Evolutionary conservation across 139 green algal genomes (phyloP), one percentile per base, ranked within the genome.

Genomic region (Chlorella sp.): DNA sequence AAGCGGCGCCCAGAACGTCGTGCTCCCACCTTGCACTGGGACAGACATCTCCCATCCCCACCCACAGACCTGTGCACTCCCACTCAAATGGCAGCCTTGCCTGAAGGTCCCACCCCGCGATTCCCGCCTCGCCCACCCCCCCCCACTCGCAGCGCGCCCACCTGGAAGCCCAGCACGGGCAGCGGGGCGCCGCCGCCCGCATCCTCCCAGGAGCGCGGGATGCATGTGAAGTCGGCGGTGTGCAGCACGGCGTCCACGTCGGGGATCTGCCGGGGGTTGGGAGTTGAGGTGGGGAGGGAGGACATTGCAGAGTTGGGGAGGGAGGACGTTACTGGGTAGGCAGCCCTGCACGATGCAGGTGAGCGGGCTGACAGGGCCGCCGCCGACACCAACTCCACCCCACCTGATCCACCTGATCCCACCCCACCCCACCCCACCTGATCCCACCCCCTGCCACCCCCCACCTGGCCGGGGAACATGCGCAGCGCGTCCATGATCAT

Each of bases 161-260:
- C n/a, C 67, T 43, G 76, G 34, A 73, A 60, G 43, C 72, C 72
- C 43, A 78, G 40, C 7, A 78, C 46, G 8, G 44, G 43, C 72
- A 78, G 43, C 36, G 44, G 43, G 7, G 4, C 32, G 7, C 44
- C 30, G 48, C 73, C 5, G 44, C 44, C 16, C 32, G 28, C 46
- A 13, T 48, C 30, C 20, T 19, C 28, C 32, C 32, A 32, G 36
- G 67, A 69, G 64, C 54, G 32, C 11, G 36, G 64, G 36, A 92
- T 81, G 86, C 88, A 92, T 16, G 86, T 74, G 64, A 92, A 92
- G 70, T 92, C 88, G 43, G 76, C 82, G 14, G 84, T 89, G 32
- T 90, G 86, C 3, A 90, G 64, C 14, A 89, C 83, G 22, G 86
- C 86, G 40, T 90, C 84, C 40, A 90, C 38, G 62, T 92, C 88